Base-by-base conservation (phyloP, 208 protist species). In the Acanthamoeba royreba region DNA sequence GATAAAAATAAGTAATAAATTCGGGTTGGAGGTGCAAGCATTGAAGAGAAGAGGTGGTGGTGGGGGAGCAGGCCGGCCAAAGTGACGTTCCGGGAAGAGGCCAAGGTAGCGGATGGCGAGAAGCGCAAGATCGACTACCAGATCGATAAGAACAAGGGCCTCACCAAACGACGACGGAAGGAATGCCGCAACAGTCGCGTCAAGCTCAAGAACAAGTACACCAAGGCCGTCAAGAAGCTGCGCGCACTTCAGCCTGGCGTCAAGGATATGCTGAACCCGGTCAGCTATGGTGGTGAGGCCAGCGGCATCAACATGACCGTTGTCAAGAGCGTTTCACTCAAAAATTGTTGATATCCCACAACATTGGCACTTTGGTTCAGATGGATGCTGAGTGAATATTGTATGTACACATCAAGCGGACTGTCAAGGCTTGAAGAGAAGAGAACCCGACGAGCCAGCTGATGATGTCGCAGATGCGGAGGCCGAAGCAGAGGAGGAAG, bases 111-210 rank as follows among this genome's bases (percentile, higher is more conserved):
- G 7, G 93, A 92, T 11, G 93, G 77, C 81, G 47, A 53, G 40
- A 96, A 96, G 90, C 87, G 95, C 55, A 90, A 47, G n/a, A 86
- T 95, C 43, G 38, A 69, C 28, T 95, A 94, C 22, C 58, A 94
- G 22, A 96, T 96, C 35, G 93, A 94, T 15, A 83, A 72, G 33
- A 96, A 96, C 61, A 83, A 92, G 66, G 95, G 95, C 85, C 90
- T 96, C 19, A 94, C 87, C 1, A 85, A 74, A 77, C 35, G 40
- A 1, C 58, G 95, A 45, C 83, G 9, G 22, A 90, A 38, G 88
- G 92, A 94, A 40, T 58, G 85, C 33, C 66, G 91, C 45, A 96
- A 87, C 92, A 63, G 45, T 22, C 92, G 92, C 49, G 92, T 94
- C 77, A 94, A 94, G 77, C 31, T 79, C 47, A 43, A 92, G 49